Evolutionary conservation across 129 eudicot species (phyloP).

Genomic region (Smallanthus sonchifolius): DNA sequence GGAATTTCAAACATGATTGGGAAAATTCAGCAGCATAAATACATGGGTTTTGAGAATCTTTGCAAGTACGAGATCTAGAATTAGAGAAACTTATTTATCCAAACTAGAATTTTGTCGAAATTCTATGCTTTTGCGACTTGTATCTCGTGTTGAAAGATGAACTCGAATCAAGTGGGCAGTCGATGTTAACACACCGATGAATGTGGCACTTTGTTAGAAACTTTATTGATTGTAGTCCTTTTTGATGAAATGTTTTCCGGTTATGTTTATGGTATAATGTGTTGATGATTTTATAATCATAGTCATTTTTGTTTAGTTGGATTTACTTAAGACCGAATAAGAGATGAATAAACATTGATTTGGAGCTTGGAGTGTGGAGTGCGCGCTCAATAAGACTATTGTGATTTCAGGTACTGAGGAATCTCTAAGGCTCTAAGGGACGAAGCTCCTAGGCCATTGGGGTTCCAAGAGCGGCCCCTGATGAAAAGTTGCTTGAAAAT

Average conservation of each 20-base stretch:
- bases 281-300: too few relatives aligned
- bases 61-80: slow-evolving; percentile 59
- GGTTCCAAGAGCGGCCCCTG: too few relatives aligned
- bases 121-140: not conserved
- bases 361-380: too few relatives aligned
- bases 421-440: too few relatives aligned
- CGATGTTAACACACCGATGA: not conserved
- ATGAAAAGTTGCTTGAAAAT: too few relatives aligned
- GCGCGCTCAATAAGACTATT: too few relatives aligned
- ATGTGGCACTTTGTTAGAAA: not conserved
- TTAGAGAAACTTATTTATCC: not conserved
- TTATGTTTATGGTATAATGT: not conserved
- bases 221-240: not conserved
- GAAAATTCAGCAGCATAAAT: slow-evolving; percentile 59
- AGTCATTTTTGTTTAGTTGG: too few relatives aligned
- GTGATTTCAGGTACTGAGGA: too few relatives aligned
- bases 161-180: not conserved
- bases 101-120: not conserved
- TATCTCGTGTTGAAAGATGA: not conserved
- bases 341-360: too few relatives aligned
- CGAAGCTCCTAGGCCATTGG: too few relatives aligned
- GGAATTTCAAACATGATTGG: slow-evolving; percentile 85
- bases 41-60: slow-evolving; percentile 94
- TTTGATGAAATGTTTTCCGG: not conserved
- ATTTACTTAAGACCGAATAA: too few relatives aligned